Evolutionary conservation across 352 stramenopile genomes (phyloP).

Genomic region (Globisporangium cystogenes): DNA sequence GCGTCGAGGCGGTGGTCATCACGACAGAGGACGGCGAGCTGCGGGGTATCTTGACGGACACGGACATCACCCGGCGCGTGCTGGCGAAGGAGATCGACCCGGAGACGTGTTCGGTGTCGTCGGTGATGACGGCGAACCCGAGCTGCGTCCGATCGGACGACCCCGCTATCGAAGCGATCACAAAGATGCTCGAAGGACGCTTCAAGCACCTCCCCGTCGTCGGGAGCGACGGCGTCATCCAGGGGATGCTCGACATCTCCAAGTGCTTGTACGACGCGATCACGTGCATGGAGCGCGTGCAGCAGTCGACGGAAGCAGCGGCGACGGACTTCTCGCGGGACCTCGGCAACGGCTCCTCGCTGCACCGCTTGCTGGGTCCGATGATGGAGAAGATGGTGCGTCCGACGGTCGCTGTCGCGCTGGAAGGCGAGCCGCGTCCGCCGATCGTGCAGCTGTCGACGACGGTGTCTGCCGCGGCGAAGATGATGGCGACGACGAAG

Average conservation of each 20-base stretch:
- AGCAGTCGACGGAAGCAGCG: constrained; percentile 75
- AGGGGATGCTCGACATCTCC: constrained; percentile 88
- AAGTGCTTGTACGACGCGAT: constrained; percentile 89
- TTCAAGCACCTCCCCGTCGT: constrained; percentile 88
- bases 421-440: constrained; percentile 78
- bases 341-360: constrained; percentile 53
- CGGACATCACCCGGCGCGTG: constrained; percentile 81
- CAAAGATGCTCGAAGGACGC: constrained; percentile 84
- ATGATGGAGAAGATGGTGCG: constrained; percentile 90
- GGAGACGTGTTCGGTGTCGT: constrained; percentile 66
- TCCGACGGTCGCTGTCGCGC: constrained; percentile 70
- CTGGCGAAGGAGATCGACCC: constrained; percentile 79
- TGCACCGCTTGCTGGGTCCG: constrained; percentile 69
- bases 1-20: constrained; percentile 82
- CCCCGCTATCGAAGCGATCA: constrained; percentile 81
- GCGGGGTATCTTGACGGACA: constrained; percentile 82
- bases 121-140: constrained; percentile 83
- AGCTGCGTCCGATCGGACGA: constrained; percentile 78
- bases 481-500: constrained; percentile 82
- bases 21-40: constrained; percentile 79
- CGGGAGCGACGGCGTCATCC: constrained; percentile 55
- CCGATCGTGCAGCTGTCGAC: constrained; percentile 73
- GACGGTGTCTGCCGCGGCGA: constrained; percentile 61
- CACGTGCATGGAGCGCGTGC: constrained; percentile 82
- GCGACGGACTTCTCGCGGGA: constrained; percentile 79